phyloP scores from a whole-genome alignment of 116 monocot species.

The Phalaenopsis hybrid region DNA sequence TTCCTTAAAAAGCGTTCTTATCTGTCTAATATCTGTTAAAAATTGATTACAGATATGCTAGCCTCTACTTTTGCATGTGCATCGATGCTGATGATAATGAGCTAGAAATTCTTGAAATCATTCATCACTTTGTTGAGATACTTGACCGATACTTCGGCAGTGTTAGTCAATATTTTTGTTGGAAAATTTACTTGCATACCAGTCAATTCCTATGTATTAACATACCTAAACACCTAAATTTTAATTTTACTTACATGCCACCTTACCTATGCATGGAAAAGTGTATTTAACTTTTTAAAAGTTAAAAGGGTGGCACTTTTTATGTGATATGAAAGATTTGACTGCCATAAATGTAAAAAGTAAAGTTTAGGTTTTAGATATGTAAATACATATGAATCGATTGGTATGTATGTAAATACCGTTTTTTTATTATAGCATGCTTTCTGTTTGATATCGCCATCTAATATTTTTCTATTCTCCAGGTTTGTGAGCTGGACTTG shows the following conservation, averaged over 20 bases:
- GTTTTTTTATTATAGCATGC: background rate
- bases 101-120: conserved; percentile 86
- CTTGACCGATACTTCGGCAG: conserved; percentile 96
- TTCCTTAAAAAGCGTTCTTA: background rate
- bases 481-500: conserved; percentile 95
- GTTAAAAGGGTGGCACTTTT: too few species aligned
- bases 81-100: conserved; percentile 86
- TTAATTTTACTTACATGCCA: too few species aligned
- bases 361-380: too few species aligned
- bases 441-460: background rate
- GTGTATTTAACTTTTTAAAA: too few species aligned
- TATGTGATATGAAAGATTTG: too few species aligned
- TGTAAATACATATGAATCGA: too few species aligned
- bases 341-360: too few species aligned
- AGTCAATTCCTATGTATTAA: too few species aligned
- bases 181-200: too few species aligned
- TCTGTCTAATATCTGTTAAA: background rate
- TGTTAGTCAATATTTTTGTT: conserved; percentile 28
- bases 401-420: too few species aligned
- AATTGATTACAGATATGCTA: conserved; percentile 66
- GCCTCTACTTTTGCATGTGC: conserved; percentile 98
- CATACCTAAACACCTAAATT: too few species aligned
- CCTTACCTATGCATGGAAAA: too few species aligned
- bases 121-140: conserved; percentile 98
- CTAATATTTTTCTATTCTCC: conserved; percentile 14